Conservation (phyloP, 192 early-diverging fungal species). For the Backusella parvicylindrica region DNA sequence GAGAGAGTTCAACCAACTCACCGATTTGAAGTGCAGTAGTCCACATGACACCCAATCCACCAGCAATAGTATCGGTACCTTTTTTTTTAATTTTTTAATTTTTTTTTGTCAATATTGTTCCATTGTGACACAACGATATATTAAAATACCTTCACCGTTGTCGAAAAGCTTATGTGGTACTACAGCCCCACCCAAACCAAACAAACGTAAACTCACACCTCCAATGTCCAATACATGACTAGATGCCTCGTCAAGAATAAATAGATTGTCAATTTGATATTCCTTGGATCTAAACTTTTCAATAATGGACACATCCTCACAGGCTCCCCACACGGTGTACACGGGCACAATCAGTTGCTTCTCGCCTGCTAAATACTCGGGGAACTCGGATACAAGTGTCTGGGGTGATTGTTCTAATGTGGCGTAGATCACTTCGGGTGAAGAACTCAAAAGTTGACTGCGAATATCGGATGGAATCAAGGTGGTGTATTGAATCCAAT, state of each 20-base stretch:
- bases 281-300: conserved; percentile 50
- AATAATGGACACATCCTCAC: conserved; percentile 56
- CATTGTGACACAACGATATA: background rate
- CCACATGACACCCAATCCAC: conserved; percentile 62
- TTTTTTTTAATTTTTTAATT: too few relatives aligned
- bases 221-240: conserved; percentile 50
- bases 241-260: conserved; percentile 53
- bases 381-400: conserved; percentile 52
- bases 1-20: conserved; percentile 56
- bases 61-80: conserved; percentile 56
- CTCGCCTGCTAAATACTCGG: conserved; percentile 39
- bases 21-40: conserved; percentile 60
- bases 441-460: conserved; percentile 34
- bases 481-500: conserved; percentile 55
- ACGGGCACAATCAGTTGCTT: conserved; percentile 50
- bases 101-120: background rate
- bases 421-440: conserved; percentile 38
- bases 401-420: conserved; percentile 36
- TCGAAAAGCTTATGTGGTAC: conserved; percentile 61
- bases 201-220: conserved; percentile 52
- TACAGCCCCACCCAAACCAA: conserved; percentile 58
- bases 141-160: conserved; percentile 52
- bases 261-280: conserved; percentile 46
- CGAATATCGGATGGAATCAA: conserved; percentile 42
- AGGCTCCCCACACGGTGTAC: conserved; percentile 60